Evolutionary conservation across 2,329 filamentous ascomycete species (phyloP).

Genomic region (Magnaporthales sp.): DNA sequence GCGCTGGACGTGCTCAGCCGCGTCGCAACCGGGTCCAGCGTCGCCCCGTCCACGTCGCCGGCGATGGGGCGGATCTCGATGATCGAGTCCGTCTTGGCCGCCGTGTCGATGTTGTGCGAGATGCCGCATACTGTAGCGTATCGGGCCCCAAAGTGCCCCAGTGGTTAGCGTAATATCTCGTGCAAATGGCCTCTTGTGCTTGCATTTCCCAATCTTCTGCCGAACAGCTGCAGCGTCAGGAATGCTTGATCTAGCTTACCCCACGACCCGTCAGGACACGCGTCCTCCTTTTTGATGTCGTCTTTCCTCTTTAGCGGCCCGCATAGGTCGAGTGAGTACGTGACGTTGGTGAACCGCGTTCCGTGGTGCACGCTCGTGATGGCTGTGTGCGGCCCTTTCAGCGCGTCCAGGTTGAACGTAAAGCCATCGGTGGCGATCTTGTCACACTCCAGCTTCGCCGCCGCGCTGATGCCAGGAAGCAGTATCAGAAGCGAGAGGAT

Average conservation of each 20-base stretch:
- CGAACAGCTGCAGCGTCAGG: background rate
- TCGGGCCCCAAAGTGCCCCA: too few species aligned
- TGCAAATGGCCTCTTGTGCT: background rate
- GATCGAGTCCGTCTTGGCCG: slow-evolving; percentile 37
- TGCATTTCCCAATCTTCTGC: too few species aligned
- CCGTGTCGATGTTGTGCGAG: slow-evolving; percentile 42
- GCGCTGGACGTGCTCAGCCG: slow-evolving; percentile 57
- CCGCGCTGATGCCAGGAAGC: slow-evolving; percentile 79
- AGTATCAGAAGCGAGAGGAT: slow-evolving; percentile 67
- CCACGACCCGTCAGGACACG: slow-evolving; percentile 63
- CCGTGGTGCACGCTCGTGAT: slow-evolving; percentile 47
- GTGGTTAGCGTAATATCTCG: background rate
- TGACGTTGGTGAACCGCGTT: slow-evolving; percentile 57
- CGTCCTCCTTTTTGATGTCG: slow-evolving; percentile 41
- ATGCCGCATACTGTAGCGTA: slow-evolving; percentile 70
- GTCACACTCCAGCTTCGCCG: slow-evolving; percentile 52
- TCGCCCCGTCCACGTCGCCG: slow-evolving; percentile 54
- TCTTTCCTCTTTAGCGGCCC: slow-evolving; percentile 53
- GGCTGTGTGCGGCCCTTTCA: slow-evolving; percentile 62
- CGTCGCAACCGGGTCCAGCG: slow-evolving; percentile 57
- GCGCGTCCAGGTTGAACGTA: slow-evolving; percentile 54
- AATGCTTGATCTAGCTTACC: slow-evolving; percentile 31
- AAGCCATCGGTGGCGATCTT: slow-evolving; percentile 49
- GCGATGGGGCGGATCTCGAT: slow-evolving; percentile 62
- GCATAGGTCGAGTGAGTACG: slow-evolving; percentile 77